Evolutionary conservation across 176 grass and related monocot genomes (phyloP), one percentile per base, ranked within the genome.

Genomic region (Carex scoparia): DNA sequence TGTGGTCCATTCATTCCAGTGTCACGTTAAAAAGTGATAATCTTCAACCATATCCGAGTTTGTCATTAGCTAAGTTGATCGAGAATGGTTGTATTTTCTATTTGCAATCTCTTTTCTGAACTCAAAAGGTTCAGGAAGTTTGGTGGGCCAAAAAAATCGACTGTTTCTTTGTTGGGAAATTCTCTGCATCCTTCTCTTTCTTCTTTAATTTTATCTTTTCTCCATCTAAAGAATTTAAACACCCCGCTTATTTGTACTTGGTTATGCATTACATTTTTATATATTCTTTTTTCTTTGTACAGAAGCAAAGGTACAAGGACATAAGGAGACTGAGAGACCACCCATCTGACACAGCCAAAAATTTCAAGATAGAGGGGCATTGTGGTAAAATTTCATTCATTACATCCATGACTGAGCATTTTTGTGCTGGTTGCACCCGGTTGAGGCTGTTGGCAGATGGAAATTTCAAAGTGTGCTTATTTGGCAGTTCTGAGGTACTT

Each of bases 401-500:
- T 71, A 97, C 95, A 86, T 97, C 95, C 79, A 97, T 97, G 95
- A 97, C 95, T 12, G 89, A 97, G 49, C 89, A 98, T 74, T 98
- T 98, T 93, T 98, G 95, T 84, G 86, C 92, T 69, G 95, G 95
- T 75, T 98, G 95, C 86, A 98, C 92, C 82, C 94, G 95, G 86
- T 83, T 94, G 69, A 85, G 95, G 58, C 87, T 98, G 61, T 85
- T 98, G 82, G 92, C 95, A 74, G 95, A 98, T 87, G 95, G 95
- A 38, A 98, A 98, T 85, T 93, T 94, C 78, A 98, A 98, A 92
- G 95, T 98, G 57, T 94, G 95, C 53, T 90, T 98, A 40, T 98
- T 98, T 94, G 95, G 92, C 61, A 92, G 92, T 76, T 93, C 95
- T 8, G 95, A 98, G 95, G 95, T 94, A 94, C 78, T 74, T 5